Conservation (phyloP, 2,329 filamentous ascomycete genomes). For the Aurifilum marmelostoma region DNA sequence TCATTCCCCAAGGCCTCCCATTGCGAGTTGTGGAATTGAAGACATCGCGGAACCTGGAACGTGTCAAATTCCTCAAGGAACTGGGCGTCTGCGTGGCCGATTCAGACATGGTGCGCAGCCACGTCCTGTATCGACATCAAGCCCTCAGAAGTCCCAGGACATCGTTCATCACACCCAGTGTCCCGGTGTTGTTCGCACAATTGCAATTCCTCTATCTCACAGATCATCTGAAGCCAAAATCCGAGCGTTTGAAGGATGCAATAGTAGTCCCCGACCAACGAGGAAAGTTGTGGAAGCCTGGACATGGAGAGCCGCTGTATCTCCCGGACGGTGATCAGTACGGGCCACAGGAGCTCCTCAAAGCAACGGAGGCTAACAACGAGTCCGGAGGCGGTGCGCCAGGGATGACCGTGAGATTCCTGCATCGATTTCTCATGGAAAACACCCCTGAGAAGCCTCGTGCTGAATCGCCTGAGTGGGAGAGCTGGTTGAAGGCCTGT, state of each 20-base stretch:
- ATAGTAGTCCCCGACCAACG: not conserved
- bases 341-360: not conserved
- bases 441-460: not conserved
- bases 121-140: not conserved
- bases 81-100: not conserved
- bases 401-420: not conserved
- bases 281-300: not conserved
- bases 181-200: not conserved
- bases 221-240: not conserved
- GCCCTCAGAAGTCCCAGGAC: accelerated
- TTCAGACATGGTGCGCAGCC: not conserved
- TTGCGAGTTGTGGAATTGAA: not conserved
- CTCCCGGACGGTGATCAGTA: not conserved
- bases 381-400: not conserved
- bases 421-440: not conserved
- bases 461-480: not conserved
- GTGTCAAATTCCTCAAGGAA: not conserved
- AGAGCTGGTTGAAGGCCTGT: not conserved
- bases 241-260: not conserved
- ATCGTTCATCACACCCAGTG: not conserved
- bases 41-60: not conserved
- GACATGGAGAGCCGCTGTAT: not conserved
- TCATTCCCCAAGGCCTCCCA: not conserved
- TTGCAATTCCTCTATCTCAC: not conserved
- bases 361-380: not conserved